Percentiles rank a stretch among this genome's conserved stretches.
Conservation (phyloP, 2,329 filamentous ascomycete genomes). For the Ceratocystis alfenasii region DNA sequence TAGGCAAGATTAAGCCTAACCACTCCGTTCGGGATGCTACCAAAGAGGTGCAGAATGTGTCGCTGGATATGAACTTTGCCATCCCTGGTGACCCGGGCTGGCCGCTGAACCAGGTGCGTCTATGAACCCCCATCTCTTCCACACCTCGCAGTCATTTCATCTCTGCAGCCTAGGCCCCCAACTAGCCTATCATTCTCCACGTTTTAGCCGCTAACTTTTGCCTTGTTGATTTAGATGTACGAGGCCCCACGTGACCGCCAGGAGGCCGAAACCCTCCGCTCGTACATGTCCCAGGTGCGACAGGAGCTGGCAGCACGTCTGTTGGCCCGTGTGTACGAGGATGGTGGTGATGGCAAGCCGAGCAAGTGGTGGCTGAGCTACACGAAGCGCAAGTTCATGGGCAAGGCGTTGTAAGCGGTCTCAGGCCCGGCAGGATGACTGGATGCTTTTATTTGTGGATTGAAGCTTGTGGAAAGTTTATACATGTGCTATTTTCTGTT, state of each 20-base stretch:
- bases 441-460: conserved; percentile 2
- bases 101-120: conserved; percentile 70
- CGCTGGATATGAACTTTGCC: conserved; percentile 86
- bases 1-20: conserved; percentile 71
- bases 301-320: conserved; percentile 80
- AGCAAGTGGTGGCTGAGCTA: conserved; percentile 97
- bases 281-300: conserved; percentile 84
- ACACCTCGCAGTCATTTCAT: neutral
- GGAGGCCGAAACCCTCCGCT: conserved; percentile 75
- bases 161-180: neutral
- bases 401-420: conserved; percentile 61
- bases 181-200: no score
- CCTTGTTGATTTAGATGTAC: conserved; percentile 50
- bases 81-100: conserved; percentile 89
- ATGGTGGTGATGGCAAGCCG: conserved; percentile 55
- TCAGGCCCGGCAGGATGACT: neutral
- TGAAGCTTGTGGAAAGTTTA: neutral
- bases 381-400: conserved; percentile 99
- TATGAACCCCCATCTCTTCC: neutral
- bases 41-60: conserved; percentile 76
- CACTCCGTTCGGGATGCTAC: conserved; percentile 48
- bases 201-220: neutral
- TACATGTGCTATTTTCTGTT: conserved; percentile 5
- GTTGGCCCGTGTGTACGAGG: conserved; percentile 76
- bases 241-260: conserved; percentile 77